Evolutionary conservation across 257 asterid species (phyloP).

Genomic region (Rubia yunnanensis): DNA sequence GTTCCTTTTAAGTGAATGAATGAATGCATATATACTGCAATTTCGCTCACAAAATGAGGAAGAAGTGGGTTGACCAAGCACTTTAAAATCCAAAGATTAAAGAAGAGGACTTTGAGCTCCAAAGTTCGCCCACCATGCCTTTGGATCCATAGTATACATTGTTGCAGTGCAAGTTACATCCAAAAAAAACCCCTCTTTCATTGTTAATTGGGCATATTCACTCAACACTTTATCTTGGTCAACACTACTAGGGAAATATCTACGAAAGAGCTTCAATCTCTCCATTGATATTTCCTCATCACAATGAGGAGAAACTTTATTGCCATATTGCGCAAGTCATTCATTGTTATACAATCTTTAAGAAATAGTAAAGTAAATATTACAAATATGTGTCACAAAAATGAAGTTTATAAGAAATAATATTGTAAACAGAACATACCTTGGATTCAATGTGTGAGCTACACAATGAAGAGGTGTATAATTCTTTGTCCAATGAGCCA

Average conservation of each 20-base stretch:
- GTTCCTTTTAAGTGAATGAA: neutral
- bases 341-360: too few species aligned
- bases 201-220: neutral
- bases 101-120: neutral
- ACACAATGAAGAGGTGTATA: neutral
- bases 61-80: too few species aligned
- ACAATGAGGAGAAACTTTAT: neutral
- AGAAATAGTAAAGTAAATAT: too few species aligned
- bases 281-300: neutral
- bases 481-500: neutral
- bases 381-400: too few species aligned
- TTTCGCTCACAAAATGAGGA: too few species aligned
- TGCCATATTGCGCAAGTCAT: too few species aligned
- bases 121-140: neutral
- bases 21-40: too few species aligned
- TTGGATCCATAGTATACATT: neutral
- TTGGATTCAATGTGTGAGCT: neutral
- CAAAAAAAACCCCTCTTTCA: neutral
- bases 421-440: too few species aligned
- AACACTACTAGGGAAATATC: neutral
- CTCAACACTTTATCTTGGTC: neutral
- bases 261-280: neutral
- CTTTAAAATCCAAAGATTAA: neutral
- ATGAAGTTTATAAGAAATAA: too few species aligned
- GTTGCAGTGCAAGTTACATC: neutral